Base-by-base conservation (phyloP, 1,284 basidiomycete species). In the Rhodotorula sp. region DNA sequence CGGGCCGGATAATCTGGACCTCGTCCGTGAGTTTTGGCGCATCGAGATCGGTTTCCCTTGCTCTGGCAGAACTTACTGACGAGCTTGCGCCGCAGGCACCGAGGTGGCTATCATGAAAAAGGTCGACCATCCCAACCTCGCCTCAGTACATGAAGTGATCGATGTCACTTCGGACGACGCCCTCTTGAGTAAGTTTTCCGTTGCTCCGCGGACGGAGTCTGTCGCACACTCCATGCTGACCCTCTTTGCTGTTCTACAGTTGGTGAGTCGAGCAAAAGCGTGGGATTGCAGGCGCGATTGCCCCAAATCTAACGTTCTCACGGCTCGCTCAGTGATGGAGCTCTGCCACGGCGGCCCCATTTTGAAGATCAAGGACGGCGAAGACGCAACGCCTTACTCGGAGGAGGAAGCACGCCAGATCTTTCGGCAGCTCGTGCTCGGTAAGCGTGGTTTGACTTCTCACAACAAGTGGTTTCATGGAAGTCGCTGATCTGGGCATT, bases 91-190 rank as follows among this genome's bases (percentile, higher is more conserved):
- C 5, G 26, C 63, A 78, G 76, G 72, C 10, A 70, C 67, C 14
- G 79, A 79, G 57, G 71, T 79, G 6, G 79, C 79, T 1, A 77
- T 79, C 66, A 78, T 79, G 79, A 79, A 79, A 67, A 79, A 79
- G 64, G 71, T 77, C 47, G 71, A 77, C 56, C 79, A 79, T 63
- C 78, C 78, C 5, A 78, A 79, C 43, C 58, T 87, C n/a, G 83
- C 85, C 10, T 80, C 81, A 43, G 80, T 87, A 1, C 85, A 83
- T 78, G 86, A 87, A 76, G 85, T 85, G 3, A 83, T 87, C 51
- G 86, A 86, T 39, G 85, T 87, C 3, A 77, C 76, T 2, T 84
- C 3, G 80, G 82, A 83, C 26, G 86, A 87, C 72, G 80, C 81
- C 3, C 80, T 87, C 5, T 85, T 85, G 76, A 83, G 83, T 67